Evolutionary conservation across 805 yeast genomes (phyloP), one percentile per base, ranked within the genome.

Genomic region (Cephaloascus albidus): DNA sequence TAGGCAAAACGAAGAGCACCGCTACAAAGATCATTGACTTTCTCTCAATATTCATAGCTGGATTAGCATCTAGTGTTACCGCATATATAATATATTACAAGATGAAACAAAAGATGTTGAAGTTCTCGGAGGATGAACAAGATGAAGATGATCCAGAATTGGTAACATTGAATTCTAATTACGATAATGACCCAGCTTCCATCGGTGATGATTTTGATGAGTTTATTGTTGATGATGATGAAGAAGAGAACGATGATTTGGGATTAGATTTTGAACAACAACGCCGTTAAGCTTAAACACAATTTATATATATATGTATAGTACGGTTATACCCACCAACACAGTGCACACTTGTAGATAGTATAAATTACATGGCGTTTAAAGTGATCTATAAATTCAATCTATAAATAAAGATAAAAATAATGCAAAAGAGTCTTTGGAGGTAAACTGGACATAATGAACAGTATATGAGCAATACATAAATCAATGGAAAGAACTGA

Each of bases 11-110:
- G 3, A 71, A 72, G 30, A 73, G 78, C 31, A 44, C 65, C 3
- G 51, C 67, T 1, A 63, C 81, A 2, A 73, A 73, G 50, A 34
- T 81, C n/a, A 62, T 83, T 6, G 90, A 87, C 53, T 39, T 82
- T 2, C 19, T 77, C 2, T 74, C 88, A 37, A 74, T 88, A 1
- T 3, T 75, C 0, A 44, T 82, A 3, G 78, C 96, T 0, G 64
- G 63, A 3, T 35, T 57, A 0, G 75, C 83, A 0, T 70, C 86
- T 4, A 60, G 72, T 1, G 43, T 64, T 6, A 81, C 90, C 0
- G 79, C 93, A 1, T 80, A 76, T 63, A 41, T 85, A 10, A 69
- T 89, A 6, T 88, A 85, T 58, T 55, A 60, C 35, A 76, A 75
- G 43, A 63, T 75, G 68, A 68, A 68, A 45, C 42, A 43, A 28